Conservation (phyloP, 1,139 yeast genomes). For the Fermentozyma sake region DNA sequence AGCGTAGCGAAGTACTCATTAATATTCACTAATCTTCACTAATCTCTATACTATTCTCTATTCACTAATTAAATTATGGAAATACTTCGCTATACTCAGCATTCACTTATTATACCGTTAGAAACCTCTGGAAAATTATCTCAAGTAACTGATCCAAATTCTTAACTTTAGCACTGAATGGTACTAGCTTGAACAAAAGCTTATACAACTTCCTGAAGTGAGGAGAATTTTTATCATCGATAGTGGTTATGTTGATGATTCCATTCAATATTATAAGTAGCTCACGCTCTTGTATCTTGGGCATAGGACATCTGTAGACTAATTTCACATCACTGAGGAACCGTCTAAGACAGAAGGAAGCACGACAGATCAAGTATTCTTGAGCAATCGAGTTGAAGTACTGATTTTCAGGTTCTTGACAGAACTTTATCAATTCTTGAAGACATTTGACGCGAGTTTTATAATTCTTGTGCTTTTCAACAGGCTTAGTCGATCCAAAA, state of each 20-base stretch:
- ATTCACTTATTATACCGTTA: no score
- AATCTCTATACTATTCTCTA: no score
- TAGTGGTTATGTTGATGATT: constrained; percentile 9
- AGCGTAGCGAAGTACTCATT: no score
- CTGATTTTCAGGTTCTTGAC: constrained; percentile 10
- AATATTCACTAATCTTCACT: no score
- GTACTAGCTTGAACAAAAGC: constrained; percentile 24
- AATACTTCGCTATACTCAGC: no score
- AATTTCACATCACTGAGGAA: constrained; percentile 32
- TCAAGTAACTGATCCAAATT: no score
- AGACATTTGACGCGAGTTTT: constrained; percentile 30
- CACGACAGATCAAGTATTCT: constrained; percentile 24
- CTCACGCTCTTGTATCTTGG: constrained; percentile 35
- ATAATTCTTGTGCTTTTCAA: constrained; percentile 19
- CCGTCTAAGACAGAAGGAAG: constrained; percentile 31
- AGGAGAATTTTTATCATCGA: constrained; percentile 5
- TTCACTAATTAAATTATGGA: no score
- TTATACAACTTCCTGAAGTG: constrained; percentile 12
- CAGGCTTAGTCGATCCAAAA: constrained; percentile 32
- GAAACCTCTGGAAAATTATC: no score
- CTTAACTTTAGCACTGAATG: constrained; percentile 20
- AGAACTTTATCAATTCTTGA: constrained; percentile 26
- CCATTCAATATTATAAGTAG: constrained; percentile 24
- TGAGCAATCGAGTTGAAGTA: constrained; percentile 18
- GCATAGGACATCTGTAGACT: constrained; percentile 27